Percentiles rank a stretch among this genome's conserved stretches.
These are phyloP conservation scores for Eucalyptus leucophloia DNA, from an alignment of 345 rosid species.

Conservation along the genomic window DNA sequence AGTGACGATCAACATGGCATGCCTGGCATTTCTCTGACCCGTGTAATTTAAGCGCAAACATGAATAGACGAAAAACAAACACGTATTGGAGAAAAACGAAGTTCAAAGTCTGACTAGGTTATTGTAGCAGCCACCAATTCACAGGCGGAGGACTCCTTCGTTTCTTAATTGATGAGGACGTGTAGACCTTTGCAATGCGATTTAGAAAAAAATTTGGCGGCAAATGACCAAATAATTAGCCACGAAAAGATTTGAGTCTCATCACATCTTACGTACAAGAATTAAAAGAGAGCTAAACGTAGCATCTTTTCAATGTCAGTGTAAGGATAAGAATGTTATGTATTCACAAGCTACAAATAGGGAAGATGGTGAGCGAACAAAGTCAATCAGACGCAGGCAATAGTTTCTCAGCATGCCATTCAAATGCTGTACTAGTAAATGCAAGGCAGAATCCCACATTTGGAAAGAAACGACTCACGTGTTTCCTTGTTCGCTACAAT, in stretches of 20 bases:
- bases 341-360: too few species aligned
- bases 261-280: neutral
- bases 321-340: neutral
- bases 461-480: too few species aligned
- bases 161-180: neutral
- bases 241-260: neutral
- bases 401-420: too few species aligned
- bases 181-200: neutral
- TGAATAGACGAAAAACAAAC: neutral
- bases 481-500: too few species aligned
- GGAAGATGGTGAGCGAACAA: too few species aligned
- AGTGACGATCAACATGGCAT: neutral
- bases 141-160: neutral
- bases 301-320: neutral
- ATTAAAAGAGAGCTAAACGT: neutral
- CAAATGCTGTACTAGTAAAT: too few species aligned
- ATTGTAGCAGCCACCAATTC: neutral
- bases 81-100: neutral
- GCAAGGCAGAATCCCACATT: too few species aligned
- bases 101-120: neutral
- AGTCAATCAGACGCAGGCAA: too few species aligned
- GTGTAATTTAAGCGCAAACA: neutral
- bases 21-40: neutral
- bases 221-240: neutral
- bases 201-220: accelerated